phyloP scores from a whole-genome alignment of 306 rosid species.

The Herpetospermum pedunculosum region DNA sequence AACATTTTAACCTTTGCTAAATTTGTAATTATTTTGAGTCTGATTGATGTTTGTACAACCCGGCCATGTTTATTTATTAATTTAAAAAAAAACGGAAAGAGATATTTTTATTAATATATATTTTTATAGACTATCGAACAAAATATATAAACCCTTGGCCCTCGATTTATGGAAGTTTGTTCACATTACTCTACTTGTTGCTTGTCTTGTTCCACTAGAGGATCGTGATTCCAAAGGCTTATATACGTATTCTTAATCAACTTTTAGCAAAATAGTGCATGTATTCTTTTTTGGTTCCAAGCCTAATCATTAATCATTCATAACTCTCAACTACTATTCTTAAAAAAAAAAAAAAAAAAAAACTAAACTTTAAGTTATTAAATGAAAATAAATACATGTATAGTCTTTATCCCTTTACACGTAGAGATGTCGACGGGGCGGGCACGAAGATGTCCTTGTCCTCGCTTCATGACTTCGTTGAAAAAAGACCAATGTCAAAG shows the following conservation, averaged over 20 bases:
- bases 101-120: no score
- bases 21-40: no score
- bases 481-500: no score
- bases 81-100: no score
- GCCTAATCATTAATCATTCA: background rate
- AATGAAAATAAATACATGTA: background rate
- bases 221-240: background rate
- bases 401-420: background rate
- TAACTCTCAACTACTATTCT: background rate
- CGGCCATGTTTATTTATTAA: no score
- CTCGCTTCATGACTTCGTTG: no score
- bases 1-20: no score
- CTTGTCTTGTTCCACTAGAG: background rate
- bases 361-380: no score
- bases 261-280: background rate
- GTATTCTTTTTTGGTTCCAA: background rate
- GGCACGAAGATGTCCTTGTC: no score
- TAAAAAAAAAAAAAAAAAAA: background rate
- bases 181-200: background rate
- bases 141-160: background rate
- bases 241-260: background rate
- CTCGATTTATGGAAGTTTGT: background rate
- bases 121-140: no score
- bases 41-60: no score
- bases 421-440: no score